Base-by-base conservation (phyloP, 1,284 basidiomycete genomes). In the Lentinula novae-zelandiae region DNA sequence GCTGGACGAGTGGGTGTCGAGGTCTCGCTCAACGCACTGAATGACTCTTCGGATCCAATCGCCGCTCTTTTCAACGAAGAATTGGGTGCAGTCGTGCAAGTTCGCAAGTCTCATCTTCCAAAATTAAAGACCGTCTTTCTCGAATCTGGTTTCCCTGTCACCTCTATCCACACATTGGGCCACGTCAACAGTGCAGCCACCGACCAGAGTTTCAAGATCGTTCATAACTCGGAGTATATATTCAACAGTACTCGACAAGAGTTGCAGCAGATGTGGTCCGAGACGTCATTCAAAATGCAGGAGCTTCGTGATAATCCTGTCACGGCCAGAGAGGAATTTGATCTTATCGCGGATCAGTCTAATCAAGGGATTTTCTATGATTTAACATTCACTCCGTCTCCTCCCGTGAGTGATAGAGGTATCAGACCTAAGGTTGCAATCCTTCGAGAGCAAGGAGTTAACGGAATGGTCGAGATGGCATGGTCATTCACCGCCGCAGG, bases 401-500 rank as follows among this genome's bases (percentile, higher is more conserved):
- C 82, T 34, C 74, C 71, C n/a, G 68, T 67, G 20, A 76, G 65
- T 55, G 65, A 40, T 44, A 62, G 67, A 10, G 74, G 78, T 61
- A 72, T 75, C 51, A 83, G 91, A 1, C 97, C 96, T 7, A 91
- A 87, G 71, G 94, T 99, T 17, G 96, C 95, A 36, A 95, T 99
- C 66, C 82, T 99, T 46, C 90, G 97, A 58, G 96, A 99, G 73
- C 96, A 99, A 74, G 97, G 96, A 67, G 96, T 99, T 65, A 99
- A 99, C 72, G 96, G 97, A 1, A 95, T 99, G 63, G 81, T 95
- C 53, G 96, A 99, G 79, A 98, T 99, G 96, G 97, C 93, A 0
- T 99, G 94, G 93, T 87, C 95, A 12, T 99, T 99, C 78, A 82
- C 88, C 33, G 89, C 84, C 0, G 96, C 96, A 15, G 97, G 97